Conservation (phyloP, 257 asterid species). For the Lavandula angustifolia region DNA sequence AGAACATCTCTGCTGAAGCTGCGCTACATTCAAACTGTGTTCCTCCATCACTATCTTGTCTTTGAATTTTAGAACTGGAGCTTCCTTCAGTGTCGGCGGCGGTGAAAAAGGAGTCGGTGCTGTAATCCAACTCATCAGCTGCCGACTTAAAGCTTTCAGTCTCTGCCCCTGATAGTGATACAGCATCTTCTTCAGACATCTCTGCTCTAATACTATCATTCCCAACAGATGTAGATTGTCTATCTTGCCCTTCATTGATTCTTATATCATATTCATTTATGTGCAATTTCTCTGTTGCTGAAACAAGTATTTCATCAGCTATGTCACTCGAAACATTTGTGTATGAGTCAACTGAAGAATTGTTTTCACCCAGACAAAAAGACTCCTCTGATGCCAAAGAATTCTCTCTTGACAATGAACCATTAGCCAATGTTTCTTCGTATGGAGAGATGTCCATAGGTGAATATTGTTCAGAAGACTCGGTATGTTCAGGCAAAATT, state of each 20-base stretch:
- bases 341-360: constrained; percentile 45
- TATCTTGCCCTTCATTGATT: constrained; percentile 35
- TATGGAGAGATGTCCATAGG: constrained; percentile 96
- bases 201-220: constrained; percentile 42
- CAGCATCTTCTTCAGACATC: constrained; percentile 58
- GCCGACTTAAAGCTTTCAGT: constrained; percentile 92
- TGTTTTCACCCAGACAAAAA: constrained; percentile 44
- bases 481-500: constrained; percentile 43
- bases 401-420: constrained; percentile 57
- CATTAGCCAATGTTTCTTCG: constrained; percentile 56
- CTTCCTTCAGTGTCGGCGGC: constrained; percentile 67
- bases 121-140: constrained; percentile 71
- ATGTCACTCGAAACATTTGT: constrained; percentile 42
- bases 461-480: constrained; percentile 69
- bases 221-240: constrained; percentile 34
- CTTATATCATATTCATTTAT: constrained; percentile 47
- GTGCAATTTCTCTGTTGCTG: constrained; percentile 48
- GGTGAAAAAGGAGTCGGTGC: constrained; percentile 69
- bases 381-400: constrained; percentile 76
- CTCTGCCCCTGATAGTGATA: constrained; percentile 81
- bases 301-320: constrained; percentile 52
- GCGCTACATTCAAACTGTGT: constrained; percentile 45
- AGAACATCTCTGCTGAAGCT: constrained; percentile 47
- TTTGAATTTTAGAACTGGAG: constrained; percentile 47
- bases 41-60: constrained; percentile 61